Conservation (phyloP, 345 rosid genomes). For the Linum tenue region DNA sequence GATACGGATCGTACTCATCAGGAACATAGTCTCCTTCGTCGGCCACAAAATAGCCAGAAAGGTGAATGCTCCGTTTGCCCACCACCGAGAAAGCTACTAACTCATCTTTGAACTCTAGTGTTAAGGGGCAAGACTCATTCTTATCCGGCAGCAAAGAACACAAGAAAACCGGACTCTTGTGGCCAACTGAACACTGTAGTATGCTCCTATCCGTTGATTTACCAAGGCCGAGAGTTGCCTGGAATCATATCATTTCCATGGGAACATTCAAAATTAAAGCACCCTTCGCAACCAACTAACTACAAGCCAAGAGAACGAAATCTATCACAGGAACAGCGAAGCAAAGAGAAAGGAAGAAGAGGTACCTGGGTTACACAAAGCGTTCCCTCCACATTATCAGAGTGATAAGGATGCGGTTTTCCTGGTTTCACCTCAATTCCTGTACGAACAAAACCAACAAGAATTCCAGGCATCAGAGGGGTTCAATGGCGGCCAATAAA, state of each 20-base stretch:
- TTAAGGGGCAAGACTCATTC: conserved; percentile 58
- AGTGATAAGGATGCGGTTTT: conserved; percentile 54
- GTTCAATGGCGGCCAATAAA: neutral
- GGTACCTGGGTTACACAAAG: conserved; percentile 73
- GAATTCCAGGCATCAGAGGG: neutral
- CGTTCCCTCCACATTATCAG: conserved; percentile 48
- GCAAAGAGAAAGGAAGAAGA: too few relatives aligned
- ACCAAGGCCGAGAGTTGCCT: conserved; percentile 94
- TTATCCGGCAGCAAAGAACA: conserved; percentile 71
- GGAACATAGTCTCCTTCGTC: conserved; percentile 39
- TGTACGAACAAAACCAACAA: conserved; percentile 12
- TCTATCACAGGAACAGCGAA: neutral
- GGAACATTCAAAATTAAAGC: neutral
- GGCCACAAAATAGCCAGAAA: conserved; percentile 63
- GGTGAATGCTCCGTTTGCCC: conserved; percentile 74
- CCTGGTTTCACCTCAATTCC: conserved; percentile 90
- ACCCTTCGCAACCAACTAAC: neutral
- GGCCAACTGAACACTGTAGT: conserved; percentile 65
- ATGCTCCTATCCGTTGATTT: conserved; percentile 47
- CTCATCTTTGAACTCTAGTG: conserved; percentile 71
- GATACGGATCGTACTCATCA: conserved; percentile 74
- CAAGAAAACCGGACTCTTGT: conserved; percentile 48
- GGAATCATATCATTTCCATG: neutral
- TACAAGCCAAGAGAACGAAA: neutral
- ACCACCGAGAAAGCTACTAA: conserved; percentile 58